Evolutionary conservation across 768 basidiomycete species (phyloP).

Genomic region (Rhodotorula sphaerocarpa): DNA sequence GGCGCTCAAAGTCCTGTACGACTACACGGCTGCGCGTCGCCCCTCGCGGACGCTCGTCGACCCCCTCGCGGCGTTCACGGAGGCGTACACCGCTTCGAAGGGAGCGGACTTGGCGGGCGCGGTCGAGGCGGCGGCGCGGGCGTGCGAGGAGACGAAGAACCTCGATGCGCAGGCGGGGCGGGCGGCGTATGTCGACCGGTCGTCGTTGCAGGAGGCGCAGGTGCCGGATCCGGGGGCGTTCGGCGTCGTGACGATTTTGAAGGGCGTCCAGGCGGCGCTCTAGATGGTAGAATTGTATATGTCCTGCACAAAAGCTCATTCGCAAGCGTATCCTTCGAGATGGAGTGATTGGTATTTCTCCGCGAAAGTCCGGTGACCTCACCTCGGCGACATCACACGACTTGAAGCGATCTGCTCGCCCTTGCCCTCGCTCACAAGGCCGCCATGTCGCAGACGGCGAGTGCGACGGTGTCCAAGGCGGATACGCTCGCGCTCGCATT

Average conservation of each 20-base stretch:
- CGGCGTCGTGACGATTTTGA: conserved; percentile 39
- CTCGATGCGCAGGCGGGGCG: conserved; percentile 41
- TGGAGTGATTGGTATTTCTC: too few relatives aligned
- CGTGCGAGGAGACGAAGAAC: conserved; percentile 44
- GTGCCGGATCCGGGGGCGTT: conserved; percentile 46
- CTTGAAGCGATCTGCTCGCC: too few relatives aligned
- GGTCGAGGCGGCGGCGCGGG: conserved; percentile 41
- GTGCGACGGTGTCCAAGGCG: too few relatives aligned
- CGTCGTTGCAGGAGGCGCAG: conserved; percentile 41
- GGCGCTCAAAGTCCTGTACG: conserved; percentile 36
- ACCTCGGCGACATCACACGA: too few relatives aligned
- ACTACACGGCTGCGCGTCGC: conserved; percentile 44
- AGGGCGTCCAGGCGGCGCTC: conserved; percentile 21
- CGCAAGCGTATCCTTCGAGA: too few relatives aligned
- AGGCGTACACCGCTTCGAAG: conserved; percentile 36
- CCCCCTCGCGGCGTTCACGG: conserved; percentile 45
- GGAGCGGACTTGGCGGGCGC: conserved; percentile 37
- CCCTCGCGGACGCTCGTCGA: conserved; percentile 47
- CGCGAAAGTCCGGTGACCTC: too few relatives aligned
- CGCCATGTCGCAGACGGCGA: too few relatives aligned
- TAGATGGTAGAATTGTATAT: too few relatives aligned
- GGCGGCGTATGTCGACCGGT: conserved; percentile 45
- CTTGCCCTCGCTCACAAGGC: too few relatives aligned
- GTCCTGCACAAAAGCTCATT: too few relatives aligned
- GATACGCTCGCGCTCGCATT: too few relatives aligned